Base-by-base conservation (phyloP, 257 asterid species). In the Solanum chmielewskii region DNA sequence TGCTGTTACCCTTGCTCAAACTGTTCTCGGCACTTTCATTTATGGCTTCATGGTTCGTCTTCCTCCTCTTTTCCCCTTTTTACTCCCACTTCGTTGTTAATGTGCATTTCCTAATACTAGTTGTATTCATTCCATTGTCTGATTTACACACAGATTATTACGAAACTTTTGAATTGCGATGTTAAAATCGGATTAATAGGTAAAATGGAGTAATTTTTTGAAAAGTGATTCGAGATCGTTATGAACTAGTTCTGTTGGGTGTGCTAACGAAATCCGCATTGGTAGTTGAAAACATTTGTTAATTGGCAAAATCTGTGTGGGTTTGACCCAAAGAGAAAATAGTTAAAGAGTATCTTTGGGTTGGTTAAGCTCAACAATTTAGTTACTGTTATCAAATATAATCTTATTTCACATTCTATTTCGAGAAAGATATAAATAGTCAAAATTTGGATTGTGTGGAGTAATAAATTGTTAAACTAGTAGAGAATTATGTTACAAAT, bases 1-100 rank as follows among this genome's bases (percentile, higher is more conserved):
- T 12, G 93, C 98, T 33, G 91, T 93, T 83, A 90, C 98, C 3
- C 92, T 95, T 89, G 94, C 98, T 6, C 88, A 89, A 83, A 93
- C 94, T 5, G 96, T 93, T 59, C 88, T 95, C 75, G 85, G 89
- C 42, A 93, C 93, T 73, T 93, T 95, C 90, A 62, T 94, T 37
- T 93, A 92, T 77, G 98, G 98, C 27, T 49, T 86, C 25, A 86
- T 86, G 84, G 88, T 86, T 52, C 73, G 73, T 85, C 66, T 59
- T 21, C 12, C 4, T 60, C 15, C 49, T 29, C 49, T 84, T 35
- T 83, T 60, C 23, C 59, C 47, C 35, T 83, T 60, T 83, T 83
- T 83, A 8, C 35, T 6, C 56, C 20, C 20, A 11, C 80, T 18
- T 73, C 27, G 66, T 59, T 59, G 9, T 59, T 59, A 59, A 59